A percentile compares a stretch with the other conserved stretches of the same genome.
phyloP scores from a whole-genome alignment of 2,329 filamentous ascomycete genomes.

The Penicillium sp. region DNA sequence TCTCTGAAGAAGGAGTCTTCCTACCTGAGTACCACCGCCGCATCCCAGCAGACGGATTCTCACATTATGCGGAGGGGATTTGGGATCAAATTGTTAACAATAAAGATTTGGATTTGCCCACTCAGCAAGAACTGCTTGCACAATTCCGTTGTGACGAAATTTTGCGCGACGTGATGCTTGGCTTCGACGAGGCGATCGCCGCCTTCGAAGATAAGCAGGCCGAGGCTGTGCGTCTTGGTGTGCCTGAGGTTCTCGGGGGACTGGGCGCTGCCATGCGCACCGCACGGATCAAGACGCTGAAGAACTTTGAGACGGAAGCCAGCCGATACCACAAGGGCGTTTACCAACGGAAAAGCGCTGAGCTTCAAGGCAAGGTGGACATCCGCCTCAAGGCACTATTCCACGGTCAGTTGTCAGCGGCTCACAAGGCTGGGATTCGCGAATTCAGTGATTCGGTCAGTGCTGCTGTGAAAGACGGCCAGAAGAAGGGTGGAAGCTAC shows the following conservation, averaged over 20 bases:
- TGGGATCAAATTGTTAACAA: constrained; percentile 99
- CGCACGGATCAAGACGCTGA: constrained; percentile 70
- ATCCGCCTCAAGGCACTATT: constrained; percentile 84
- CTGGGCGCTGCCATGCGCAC: constrained; percentile 71
- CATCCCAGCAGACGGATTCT: constrained; percentile 96
- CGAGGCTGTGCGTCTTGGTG: constrained; percentile 70
- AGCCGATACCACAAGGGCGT: constrained; percentile 97
- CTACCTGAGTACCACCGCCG: constrained; percentile 91
- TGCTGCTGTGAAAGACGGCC: constrained; percentile 82
- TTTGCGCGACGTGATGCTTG: constrained; percentile 77
- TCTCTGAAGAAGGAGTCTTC: constrained; percentile 79
- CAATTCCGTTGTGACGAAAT: constrained; percentile 99
- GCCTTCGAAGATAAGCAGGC: constrained; percentile 86
- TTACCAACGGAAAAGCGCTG: constrained; percentile 78
- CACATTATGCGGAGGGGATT: constrained; percentile 85
- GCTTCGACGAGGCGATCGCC: constrained; percentile 76
- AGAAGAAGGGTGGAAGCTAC: constrained; percentile 86
- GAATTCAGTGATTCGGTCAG: constrained; percentile 86
- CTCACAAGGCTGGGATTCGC: constrained; percentile 81
- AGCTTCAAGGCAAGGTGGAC: constrained; percentile 85
- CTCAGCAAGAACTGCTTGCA: constrained; percentile 92
- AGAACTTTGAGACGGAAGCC: constrained; percentile 85
- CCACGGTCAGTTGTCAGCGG: constrained; percentile 80
- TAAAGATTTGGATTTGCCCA: constrained; percentile 94
- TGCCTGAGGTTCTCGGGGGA: constrained; percentile 68